These are phyloP conservation scores for Betula pendula DNA, from an alignment of 306 rosid genomes.

Conservation along the genomic window DNA sequence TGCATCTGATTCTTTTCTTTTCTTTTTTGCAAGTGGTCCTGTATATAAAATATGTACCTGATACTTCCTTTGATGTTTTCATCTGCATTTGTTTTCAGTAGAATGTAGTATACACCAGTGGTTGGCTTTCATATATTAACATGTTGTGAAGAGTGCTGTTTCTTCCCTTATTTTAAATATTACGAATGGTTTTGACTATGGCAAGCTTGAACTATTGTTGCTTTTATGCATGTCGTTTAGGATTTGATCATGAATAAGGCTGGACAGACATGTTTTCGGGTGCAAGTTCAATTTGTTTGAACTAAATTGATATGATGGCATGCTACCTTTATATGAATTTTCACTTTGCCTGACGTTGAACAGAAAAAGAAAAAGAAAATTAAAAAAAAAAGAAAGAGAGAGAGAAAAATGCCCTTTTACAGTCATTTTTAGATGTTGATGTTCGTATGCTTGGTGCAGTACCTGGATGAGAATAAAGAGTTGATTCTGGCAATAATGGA, in stretches of 20 bases:
- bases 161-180: neutral
- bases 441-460: conserved; percentile 46
- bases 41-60: neutral
- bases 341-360: conserved; percentile 17
- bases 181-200: conserved; percentile 4
- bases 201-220: neutral
- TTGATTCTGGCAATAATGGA: conserved; percentile 50
- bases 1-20: too few species aligned
- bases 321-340: conserved; percentile 6
- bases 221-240: neutral
- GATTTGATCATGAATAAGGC: neutral
- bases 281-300: conserved; percentile 5
- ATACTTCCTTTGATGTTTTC: neutral
- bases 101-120: too few species aligned
- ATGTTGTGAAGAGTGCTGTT: neutral
- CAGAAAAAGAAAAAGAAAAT: too few species aligned
- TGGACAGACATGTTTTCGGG: neutral
- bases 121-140: too few species aligned
- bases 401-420: neutral
- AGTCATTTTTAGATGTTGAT: conserved; percentile 4
- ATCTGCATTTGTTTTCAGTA: too few species aligned
- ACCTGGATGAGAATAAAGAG: conserved; percentile 55
- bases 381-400: too few species aligned
- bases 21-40: too few species aligned
- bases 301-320: neutral